Evolutionary conservation across 371 early-diverging fungal species (phyloP).

Genomic region (Saksenaea oblongispora): DNA sequence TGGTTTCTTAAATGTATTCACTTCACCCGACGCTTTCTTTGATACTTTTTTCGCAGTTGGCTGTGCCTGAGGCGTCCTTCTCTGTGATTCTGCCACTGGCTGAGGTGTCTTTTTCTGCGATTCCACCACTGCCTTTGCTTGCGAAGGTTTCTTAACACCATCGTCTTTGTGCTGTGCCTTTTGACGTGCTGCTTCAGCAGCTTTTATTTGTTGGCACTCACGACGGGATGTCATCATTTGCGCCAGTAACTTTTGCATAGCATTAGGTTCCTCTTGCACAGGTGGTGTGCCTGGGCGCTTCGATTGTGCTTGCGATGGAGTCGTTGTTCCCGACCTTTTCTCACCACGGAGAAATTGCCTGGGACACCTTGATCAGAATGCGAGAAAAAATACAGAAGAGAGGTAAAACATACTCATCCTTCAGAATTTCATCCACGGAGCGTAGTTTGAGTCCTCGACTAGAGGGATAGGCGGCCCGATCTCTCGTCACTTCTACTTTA

Average conservation of each 20-base stretch:
- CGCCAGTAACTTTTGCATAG: neutral
- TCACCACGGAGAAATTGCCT: neutral
- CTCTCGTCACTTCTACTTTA: slow-evolving; percentile 1
- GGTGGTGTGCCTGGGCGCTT: neutral
- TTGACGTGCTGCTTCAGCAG: neutral
- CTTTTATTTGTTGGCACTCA: neutral
- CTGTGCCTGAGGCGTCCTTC: neutral
- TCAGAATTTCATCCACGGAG: slow-evolving; percentile 9
- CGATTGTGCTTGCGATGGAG: neutral
- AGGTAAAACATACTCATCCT: slow-evolving; percentile 12
- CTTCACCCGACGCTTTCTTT: neutral
- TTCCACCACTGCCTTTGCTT: neutral
- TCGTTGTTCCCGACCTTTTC: slow-evolving; percentile 1
- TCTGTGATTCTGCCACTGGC: neutral
- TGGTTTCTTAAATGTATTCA: neutral
- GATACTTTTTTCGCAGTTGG: neutral
- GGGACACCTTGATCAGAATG: neutral
- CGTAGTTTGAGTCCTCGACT: slow-evolving; percentile 18
- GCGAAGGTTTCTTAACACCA: neutral
- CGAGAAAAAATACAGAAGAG: neutral
- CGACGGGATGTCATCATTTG: slow-evolving; percentile 1
- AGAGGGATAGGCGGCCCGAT: slow-evolving; percentile 10
- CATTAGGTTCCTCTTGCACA: slow-evolving; percentile 2
- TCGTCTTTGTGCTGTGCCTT: neutral
- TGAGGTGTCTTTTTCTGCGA: neutral